A percentile compares a stretch with the other conserved stretches of the same genome.
Conservation (phyloP, 2,329 filamentous ascomycete species). For the Phialemoniopsis sp. region DNA sequence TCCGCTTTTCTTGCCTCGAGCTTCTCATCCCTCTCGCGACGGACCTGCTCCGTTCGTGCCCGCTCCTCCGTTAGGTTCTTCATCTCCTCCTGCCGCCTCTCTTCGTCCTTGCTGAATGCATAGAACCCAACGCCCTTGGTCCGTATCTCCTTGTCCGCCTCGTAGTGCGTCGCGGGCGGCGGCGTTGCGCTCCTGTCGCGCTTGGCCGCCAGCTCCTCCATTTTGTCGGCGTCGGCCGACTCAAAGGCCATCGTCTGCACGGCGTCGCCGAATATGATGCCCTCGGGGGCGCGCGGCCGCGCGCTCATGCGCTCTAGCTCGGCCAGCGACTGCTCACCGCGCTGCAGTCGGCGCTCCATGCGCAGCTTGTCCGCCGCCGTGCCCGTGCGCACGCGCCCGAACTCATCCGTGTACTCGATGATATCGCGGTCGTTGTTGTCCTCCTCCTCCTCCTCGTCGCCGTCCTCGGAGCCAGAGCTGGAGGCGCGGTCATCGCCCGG, state of each 20-base stretch:
- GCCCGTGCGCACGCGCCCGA: constrained; percentile 74
- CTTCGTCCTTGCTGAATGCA: constrained; percentile 76
- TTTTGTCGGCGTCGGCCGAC: constrained; percentile 65
- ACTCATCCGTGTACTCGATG: constrained; percentile 90
- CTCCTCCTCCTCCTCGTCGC: constrained; percentile 29
- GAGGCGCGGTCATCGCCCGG: constrained; percentile 38
- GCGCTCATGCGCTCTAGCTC: constrained; percentile 68
- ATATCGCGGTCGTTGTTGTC: constrained; percentile 50
- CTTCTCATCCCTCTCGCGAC: constrained; percentile 50
- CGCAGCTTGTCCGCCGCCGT: constrained; percentile 65
- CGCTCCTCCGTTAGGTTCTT: constrained; percentile 63
- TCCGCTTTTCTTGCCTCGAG: constrained; percentile 55
- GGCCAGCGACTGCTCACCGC: constrained; percentile 45
- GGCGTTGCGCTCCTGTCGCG: constrained; percentile 85
- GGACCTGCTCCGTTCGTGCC: constrained; percentile 61
- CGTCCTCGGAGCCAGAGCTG: constrained; percentile 28
- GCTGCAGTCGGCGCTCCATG: constrained; percentile 54
- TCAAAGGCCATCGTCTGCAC: constrained; percentile 83
- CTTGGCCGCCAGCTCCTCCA: constrained; percentile 74
- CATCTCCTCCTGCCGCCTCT: constrained; percentile 67
- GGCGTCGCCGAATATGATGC: constrained; percentile 79
- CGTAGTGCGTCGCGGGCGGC: constrained; percentile 78
- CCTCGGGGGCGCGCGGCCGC: constrained; percentile 59
- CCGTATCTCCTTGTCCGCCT: constrained; percentile 77
- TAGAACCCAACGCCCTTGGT: constrained; percentile 91